A percentile compares a stretch with the other conserved stretches of the same genome.
phyloP scores from a whole-genome alignment of 164 flowering plant species.

The Malania oleifera region DNA sequence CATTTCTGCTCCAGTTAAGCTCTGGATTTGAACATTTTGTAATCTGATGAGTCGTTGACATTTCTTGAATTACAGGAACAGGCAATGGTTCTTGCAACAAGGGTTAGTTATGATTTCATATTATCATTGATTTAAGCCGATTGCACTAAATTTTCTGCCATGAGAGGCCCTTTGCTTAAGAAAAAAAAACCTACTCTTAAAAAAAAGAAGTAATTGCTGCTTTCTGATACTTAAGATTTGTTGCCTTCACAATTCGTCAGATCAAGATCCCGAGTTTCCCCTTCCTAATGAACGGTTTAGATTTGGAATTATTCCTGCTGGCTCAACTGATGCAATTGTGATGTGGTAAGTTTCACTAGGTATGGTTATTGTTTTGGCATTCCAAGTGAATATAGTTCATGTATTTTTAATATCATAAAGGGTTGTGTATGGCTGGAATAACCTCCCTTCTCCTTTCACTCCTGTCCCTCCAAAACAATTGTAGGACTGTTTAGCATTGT shows the following conservation, averaged over 20 bases:
- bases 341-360: conserved; percentile 60
- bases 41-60: conserved; percentile 6
- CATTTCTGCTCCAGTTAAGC: not conserved
- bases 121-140: not conserved
- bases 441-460: too few species aligned
- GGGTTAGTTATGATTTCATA: conserved; percentile 36
- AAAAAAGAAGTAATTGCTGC: not conserved
- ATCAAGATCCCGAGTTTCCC: conserved; percentile 34
- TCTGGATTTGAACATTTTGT: not conserved
- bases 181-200: not conserved
- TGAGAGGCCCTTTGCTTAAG: not conserved
- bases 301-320: conserved; percentile 92
- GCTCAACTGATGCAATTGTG: conserved; percentile 96
- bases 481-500: too few species aligned
- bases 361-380: not conserved
- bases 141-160: too few species aligned
- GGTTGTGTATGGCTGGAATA: too few species aligned
- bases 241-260: conserved; percentile 30
- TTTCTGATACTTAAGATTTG: not conserved
- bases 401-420: too few species aligned
- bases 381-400: too few species aligned
- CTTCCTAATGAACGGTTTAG: conserved; percentile 53
- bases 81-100: conserved; percentile 22
- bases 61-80: conserved; percentile 34
- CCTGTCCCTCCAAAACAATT: too few species aligned